Percentiles rank a stretch among this genome's conserved stretches.
Conservation (phyloP, 331 rosid genomes). For the Spiraea crenata region DNA sequence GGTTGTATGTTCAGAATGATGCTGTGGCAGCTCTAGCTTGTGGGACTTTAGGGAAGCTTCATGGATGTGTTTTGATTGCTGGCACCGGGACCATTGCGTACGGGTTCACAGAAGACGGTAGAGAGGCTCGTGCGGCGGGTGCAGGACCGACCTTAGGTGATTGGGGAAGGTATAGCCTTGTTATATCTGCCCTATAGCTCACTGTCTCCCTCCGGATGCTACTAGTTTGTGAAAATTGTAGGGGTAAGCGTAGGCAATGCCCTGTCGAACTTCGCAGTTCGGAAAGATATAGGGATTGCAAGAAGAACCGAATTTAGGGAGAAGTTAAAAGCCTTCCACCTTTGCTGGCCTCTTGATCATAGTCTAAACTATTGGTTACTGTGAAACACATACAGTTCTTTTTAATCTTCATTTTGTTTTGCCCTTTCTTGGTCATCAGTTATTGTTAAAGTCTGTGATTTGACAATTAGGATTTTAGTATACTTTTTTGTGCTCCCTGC, state of each 20-base stretch:
- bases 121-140: slow-evolving; percentile 93
- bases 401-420: not conserved
- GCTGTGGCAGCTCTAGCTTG: slow-evolving; percentile 96
- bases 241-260: not conserved
- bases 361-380: not conserved
- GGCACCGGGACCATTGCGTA: slow-evolving; percentile 92
- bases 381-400: not conserved
- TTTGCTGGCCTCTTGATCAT: not conserved
- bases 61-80: slow-evolving; percentile 90
- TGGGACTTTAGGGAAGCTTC: slow-evolving; percentile 89
- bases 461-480: not conserved
- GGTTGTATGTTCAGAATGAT: slow-evolving; percentile 82
- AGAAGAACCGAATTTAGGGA: not conserved
- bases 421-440: slow-evolving; percentile 2
- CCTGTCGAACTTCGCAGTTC: not conserved
- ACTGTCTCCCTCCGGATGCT: not conserved
- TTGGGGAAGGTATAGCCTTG: slow-evolving; percentile 80
- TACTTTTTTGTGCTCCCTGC: not conserved
- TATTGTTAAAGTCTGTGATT: not conserved
- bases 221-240: not conserved
- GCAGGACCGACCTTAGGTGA: slow-evolving; percentile 97
- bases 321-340: not conserved
- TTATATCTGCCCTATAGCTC: not conserved
- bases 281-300: not conserved
- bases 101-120: slow-evolving; percentile 84